Evolutionary conservation across 768 basidiomycete species (phyloP).

Genomic region (Dacryopinax primogenitus): DNA sequence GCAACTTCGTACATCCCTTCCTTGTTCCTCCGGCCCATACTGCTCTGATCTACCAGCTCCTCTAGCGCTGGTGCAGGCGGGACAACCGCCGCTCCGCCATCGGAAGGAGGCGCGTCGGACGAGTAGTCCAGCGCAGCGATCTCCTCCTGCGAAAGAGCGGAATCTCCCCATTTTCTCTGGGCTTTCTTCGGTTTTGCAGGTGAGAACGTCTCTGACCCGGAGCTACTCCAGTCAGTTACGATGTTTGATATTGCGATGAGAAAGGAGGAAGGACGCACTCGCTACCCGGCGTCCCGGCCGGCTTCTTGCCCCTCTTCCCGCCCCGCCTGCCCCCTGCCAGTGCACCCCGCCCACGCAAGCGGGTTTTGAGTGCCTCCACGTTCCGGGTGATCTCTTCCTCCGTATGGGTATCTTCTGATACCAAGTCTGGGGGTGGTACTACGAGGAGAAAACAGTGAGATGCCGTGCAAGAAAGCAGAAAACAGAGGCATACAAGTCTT

Average conservation of each 20-base stretch:
- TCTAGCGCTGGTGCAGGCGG: conserved; percentile 28
- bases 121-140: conserved; percentile 92
- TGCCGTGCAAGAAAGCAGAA: background rate
- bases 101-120: conserved; percentile 37
- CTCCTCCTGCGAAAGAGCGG: conserved; percentile 64
- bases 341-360: conserved; percentile 54
- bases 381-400: conserved; percentile 88
- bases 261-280: conserved; percentile 41
- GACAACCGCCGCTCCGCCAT: conserved; percentile 24
- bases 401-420: conserved; percentile 45
- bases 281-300: conserved; percentile 30
- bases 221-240: conserved; percentile 29
- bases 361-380: conserved; percentile 76
- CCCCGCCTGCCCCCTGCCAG: conserved; percentile 32
- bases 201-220: conserved; percentile 35
- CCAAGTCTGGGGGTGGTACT: conserved; percentile 36
- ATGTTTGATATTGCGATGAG: background rate
- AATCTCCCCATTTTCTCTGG: conserved; percentile 88
- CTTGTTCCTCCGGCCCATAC: conserved; percentile 44
- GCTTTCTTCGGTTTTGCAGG: conserved; percentile 49
- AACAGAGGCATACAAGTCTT: too few relatives aligned
- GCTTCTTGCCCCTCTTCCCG: conserved; percentile 10
- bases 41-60: conserved; percentile 23
- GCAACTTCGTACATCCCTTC: conserved; percentile 60
- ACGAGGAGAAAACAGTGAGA: background rate